phyloP scores from a whole-genome alignment of 352 stramenopile species.

The Pythium volutum region DNA sequence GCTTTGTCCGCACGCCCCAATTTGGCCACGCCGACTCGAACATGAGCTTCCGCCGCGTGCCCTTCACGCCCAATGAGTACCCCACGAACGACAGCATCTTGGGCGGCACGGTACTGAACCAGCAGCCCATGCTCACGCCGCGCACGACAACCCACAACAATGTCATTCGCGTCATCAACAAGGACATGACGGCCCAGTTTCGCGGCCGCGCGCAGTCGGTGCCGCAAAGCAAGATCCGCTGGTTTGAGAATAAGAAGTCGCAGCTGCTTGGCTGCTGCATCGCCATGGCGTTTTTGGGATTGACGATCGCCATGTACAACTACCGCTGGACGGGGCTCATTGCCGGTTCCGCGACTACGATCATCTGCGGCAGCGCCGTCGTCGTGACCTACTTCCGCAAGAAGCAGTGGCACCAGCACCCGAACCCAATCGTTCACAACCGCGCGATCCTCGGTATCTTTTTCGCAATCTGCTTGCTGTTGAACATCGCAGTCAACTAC shows the following conservation, averaged over 20 bases:
- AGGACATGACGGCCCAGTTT: slow-evolving; percentile 88
- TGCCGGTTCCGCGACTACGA: slow-evolving; percentile 84
- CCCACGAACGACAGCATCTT: slow-evolving; percentile 41
- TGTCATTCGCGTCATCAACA: slow-evolving; percentile 88
- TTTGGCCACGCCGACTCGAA: slow-evolving; percentile 40
- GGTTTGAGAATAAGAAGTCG: slow-evolving; percentile 89
- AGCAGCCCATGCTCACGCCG: slow-evolving; percentile 64
- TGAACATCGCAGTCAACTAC: slow-evolving; percentile 84
- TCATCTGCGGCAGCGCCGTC: slow-evolving; percentile 83
- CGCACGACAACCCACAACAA: slow-evolving; percentile 60
- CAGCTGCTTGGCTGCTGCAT: slow-evolving; percentile 83
- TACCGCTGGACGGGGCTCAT: slow-evolving; percentile 86
- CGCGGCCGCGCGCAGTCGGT: slow-evolving; percentile 67
- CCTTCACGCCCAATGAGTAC: slow-evolving; percentile 28
- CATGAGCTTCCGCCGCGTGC: slow-evolving; percentile 37
- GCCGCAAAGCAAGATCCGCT: slow-evolving; percentile 71
- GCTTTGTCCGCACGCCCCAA: slow-evolving; percentile 39
- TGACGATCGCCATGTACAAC: slow-evolving; percentile 88
- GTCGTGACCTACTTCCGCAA: slow-evolving; percentile 86
- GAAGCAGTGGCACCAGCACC: slow-evolving; percentile 88
- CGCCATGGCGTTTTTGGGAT: slow-evolving; percentile 81
- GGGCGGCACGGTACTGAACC: slow-evolving; percentile 29
- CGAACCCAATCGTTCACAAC: slow-evolving; percentile 88
- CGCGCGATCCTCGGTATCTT: slow-evolving; percentile 83
- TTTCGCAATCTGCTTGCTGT: slow-evolving; percentile 73